These are phyloP conservation scores for Emmonsiellopsis sp. DNA, from an alignment of 2,329 filamentous ascomycete species.

Conservation along the genomic window DNA sequence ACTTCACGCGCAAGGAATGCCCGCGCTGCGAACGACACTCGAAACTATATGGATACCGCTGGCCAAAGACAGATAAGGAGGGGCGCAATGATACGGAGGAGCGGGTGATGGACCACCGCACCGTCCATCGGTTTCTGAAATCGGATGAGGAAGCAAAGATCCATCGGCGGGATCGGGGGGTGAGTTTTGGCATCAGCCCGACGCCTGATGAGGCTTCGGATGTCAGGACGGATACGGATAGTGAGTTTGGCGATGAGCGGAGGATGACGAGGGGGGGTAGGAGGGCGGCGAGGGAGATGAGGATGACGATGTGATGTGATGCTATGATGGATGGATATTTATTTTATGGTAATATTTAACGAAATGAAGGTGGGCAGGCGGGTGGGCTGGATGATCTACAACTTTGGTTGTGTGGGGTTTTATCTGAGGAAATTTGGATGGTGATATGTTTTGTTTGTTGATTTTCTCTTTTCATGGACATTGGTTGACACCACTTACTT, in stretches of 20 bases:
- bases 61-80: constrained; percentile 87
- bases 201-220: constrained; percentile 32
- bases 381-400: neutral
- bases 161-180: constrained; percentile 27
- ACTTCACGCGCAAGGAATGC: constrained; percentile 75
- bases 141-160: constrained; percentile 53
- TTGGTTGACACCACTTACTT: too few species aligned
- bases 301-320: constrained; percentile 25
- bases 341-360: neutral
- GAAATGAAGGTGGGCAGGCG: neutral
- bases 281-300: constrained; percentile 22
- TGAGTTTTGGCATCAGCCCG: constrained; percentile 25
- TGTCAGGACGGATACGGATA: constrained; percentile 29
- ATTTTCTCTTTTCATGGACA: neutral
- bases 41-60: constrained; percentile 87
- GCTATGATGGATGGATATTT: neutral
- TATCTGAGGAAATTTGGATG: neutral
- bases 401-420: neutral
- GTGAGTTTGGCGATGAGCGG: constrained; percentile 25
- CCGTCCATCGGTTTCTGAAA: constrained; percentile 72
- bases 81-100: constrained; percentile 62
- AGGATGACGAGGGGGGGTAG: constrained; percentile 27
- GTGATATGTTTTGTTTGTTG: neutral
- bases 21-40: constrained; percentile 91
- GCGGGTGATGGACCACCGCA: constrained; percentile 72